Conservation (phyloP, 345 rosid genomes). For the Eutrema japonicum region DNA sequence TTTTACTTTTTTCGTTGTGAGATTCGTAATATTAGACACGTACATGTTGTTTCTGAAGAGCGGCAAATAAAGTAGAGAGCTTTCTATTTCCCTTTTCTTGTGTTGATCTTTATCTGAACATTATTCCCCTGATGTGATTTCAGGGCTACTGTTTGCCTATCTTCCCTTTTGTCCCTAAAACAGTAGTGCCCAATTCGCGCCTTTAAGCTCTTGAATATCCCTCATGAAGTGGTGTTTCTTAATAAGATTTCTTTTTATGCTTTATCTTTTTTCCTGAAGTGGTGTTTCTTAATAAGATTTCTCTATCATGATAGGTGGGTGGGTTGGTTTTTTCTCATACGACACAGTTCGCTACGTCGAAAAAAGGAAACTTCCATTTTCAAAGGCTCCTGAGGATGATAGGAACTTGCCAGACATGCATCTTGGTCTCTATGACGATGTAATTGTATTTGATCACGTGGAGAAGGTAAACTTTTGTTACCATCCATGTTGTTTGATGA, state of each 20-base stretch:
- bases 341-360: conserved; percentile 87
- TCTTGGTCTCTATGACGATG: conserved; percentile 78
- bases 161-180: conserved; percentile 20
- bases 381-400: conserved; percentile 77
- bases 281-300: not conserved
- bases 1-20: not conserved
- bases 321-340: conserved; percentile 95
- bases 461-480: conserved; percentile 61
- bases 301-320: conserved; percentile 68
- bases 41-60: not conserved
- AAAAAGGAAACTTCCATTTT: conserved; percentile 73
- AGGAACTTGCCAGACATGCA: conserved; percentile 89
- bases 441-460: conserved; percentile 85
- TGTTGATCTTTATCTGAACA: conserved; percentile 2
- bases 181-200: not conserved
- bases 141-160: not conserved
- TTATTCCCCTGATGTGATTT: conserved; percentile 24
- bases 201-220: conserved; percentile 6
- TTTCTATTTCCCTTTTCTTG: conserved; percentile 9
- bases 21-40: not conserved
- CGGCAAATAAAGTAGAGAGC: not conserved
- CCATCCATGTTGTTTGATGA: conserved; percentile 21
- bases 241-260: not conserved
- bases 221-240: not conserved
- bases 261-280: conserved; percentile 10